Percentiles rank a stretch among this genome's conserved stretches.
These are phyloP conservation scores for Juglanconis sp. DNA, from an alignment of 2,329 filamentous ascomycete species.

Conservation along the genomic window DNA sequence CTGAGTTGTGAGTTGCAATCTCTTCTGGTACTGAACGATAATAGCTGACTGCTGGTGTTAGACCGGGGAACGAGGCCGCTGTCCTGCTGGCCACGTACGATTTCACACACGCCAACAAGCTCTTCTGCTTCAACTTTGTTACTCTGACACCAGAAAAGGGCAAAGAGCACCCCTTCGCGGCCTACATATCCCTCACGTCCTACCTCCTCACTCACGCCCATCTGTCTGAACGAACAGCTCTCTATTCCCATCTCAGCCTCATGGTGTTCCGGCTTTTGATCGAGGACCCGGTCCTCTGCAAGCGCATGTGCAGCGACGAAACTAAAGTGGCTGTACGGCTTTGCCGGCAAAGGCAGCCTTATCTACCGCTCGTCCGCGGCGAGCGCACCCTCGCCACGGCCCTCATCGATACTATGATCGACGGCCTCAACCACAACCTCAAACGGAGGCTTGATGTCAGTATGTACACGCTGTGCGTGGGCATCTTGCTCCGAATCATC, in stretches of 20 bases:
- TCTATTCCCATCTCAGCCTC: constrained; percentile 82
- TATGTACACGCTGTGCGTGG: constrained; percentile 78
- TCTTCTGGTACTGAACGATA: no score
- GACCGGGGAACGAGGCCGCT: constrained; percentile 75
- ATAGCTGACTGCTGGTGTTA: constrained; percentile 31
- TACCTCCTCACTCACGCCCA: constrained; percentile 94
- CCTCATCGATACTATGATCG: constrained; percentile 82
- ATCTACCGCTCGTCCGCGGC: constrained; percentile 69
- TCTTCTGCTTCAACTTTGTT: constrained; percentile 85
- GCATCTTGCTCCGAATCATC: constrained; percentile 77
- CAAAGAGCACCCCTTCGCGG: constrained; percentile 71
- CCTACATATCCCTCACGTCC: constrained; percentile 82
- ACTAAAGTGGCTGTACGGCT: constrained; percentile 72
- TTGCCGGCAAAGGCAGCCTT: constrained; percentile 85
- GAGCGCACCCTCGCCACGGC: constrained; percentile 72
- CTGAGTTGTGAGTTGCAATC: constrained; percentile 62
- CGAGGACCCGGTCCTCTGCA: constrained; percentile 79
- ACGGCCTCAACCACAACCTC: constrained; percentile 92
- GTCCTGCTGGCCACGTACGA: constrained; percentile 86
- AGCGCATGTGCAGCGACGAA: constrained; percentile 78
- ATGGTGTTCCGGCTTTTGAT: constrained; percentile 82
- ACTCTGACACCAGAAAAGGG: constrained; percentile 60
- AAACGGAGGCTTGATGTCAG: constrained; percentile 79
- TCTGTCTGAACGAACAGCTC: constrained; percentile 70
- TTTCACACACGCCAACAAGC: constrained; percentile 89